Evolutionary conservation across 805 yeast genomes (phyloP).

Genomic region (Yamadazyma kitorensis): DNA sequence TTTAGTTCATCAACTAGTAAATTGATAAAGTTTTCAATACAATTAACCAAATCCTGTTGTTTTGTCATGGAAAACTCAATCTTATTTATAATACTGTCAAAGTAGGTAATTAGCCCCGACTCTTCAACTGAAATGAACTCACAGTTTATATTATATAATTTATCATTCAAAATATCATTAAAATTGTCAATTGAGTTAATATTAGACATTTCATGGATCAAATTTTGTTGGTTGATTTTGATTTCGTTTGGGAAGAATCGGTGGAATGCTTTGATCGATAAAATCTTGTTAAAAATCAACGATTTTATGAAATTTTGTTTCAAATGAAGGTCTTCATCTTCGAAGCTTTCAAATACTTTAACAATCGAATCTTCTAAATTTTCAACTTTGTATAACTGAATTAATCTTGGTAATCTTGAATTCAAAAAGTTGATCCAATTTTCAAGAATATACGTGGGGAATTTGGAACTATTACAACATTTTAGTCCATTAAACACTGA

Average conservation of each 20-base stretch:
- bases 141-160: constrained; percentile 29
- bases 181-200: constrained; percentile 21
- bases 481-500: constrained; percentile 11
- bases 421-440: constrained; percentile 37
- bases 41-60: constrained; percentile 23
- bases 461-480: constrained; percentile 14
- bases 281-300: constrained; percentile 26
- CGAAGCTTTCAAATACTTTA: constrained; percentile 11
- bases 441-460: constrained; percentile 22
- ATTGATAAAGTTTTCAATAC: constrained; percentile 19
- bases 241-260: constrained; percentile 27
- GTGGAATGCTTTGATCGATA: constrained; percentile 23
- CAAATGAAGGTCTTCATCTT: constrained; percentile 9
- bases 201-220: constrained; percentile 26
- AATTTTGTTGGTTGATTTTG: constrained; percentile 19
- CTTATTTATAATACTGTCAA: constrained; percentile 18
- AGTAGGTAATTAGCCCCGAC: constrained; percentile 30
- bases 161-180: constrained; percentile 25
- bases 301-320: constrained; percentile 27
- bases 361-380: constrained; percentile 13
- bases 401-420: constrained; percentile 24
- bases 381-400: constrained; percentile 18
- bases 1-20: constrained; percentile 24
- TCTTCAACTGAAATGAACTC: constrained; percentile 43
- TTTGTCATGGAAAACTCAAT: constrained; percentile 21